phyloP scores from a whole-genome alignment of 352 stramenopile genomes.

The Globisporangium camurandrum region DNA sequence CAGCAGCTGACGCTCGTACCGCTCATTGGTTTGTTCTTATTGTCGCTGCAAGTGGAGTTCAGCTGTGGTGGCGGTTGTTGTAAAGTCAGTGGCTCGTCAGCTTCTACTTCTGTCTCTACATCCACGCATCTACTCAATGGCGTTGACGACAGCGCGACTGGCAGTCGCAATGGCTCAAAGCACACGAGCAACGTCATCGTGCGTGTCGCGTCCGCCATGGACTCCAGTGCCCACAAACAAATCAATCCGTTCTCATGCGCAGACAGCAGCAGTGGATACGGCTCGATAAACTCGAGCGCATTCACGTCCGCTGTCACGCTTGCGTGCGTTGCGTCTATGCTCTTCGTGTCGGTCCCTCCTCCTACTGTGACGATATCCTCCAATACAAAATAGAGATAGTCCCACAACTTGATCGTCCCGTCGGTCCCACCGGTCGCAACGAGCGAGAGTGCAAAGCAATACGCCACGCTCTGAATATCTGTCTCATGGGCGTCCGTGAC shows the following conservation, averaged over 20 bases:
- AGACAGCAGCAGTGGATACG: constrained; percentile 60
- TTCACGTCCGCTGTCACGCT: constrained; percentile 38
- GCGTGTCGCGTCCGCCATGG: constrained; percentile 29
- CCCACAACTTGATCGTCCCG: constrained; percentile 74
- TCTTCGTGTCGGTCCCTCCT: background rate
- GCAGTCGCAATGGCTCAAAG: constrained; percentile 19
- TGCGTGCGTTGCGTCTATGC: background rate
- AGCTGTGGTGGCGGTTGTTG: background rate
- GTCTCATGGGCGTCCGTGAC: constrained; percentile 62
- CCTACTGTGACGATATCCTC: constrained; percentile 46
- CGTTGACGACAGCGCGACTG: background rate
- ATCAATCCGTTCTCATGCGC: constrained; percentile 65
- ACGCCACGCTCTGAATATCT: constrained; percentile 74
- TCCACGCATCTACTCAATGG: too few relatives aligned
- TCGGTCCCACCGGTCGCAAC: constrained; percentile 55
- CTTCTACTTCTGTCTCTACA: too few relatives aligned
- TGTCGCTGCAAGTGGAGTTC: background rate
- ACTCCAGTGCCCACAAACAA: constrained; percentile 49
- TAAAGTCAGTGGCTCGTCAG: background rate
- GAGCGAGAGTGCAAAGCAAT: constrained; percentile 62
- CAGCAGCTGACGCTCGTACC: constrained; percentile 29
- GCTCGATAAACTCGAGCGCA: constrained; percentile 62
- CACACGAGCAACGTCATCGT: constrained; percentile 28
- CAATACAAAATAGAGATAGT: constrained; percentile 79
- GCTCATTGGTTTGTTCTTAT: background rate